Evolutionary conservation across 1,139 yeast genomes (phyloP).

Genomic region (Suzukiozyma palmioleophila): DNA sequence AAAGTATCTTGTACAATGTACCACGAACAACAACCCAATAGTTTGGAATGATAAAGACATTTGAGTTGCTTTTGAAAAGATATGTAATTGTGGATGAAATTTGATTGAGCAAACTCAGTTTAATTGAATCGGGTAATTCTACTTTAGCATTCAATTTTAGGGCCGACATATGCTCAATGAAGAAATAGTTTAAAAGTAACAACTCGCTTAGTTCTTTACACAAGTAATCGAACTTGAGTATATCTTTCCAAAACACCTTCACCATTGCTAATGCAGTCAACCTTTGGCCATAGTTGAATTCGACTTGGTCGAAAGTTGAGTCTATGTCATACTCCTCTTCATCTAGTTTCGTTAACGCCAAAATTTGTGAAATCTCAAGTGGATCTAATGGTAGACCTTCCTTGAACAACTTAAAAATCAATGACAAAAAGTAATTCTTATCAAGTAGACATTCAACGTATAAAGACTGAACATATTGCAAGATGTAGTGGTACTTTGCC

Average conservation of each 20-base stretch:
- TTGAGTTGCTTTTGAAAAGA: conserved; percentile 57
- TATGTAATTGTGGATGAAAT: conserved; percentile 35
- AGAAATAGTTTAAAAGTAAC: conserved; percentile 38
- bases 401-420: conserved; percentile 56
- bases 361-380: conserved; percentile 17
- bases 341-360: conserved; percentile 12
- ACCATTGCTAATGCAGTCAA: conserved; percentile 50
- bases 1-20: conserved; percentile 34
- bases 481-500: conserved; percentile 51
- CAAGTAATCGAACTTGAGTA: conserved; percentile 49
- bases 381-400: conserved; percentile 46
- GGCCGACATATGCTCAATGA: conserved; percentile 7
- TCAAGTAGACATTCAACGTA: conserved; percentile 69
- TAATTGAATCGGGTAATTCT: conserved; percentile 13
- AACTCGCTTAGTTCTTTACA: conserved; percentile 59
- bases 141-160: conserved; percentile 7
- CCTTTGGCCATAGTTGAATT: conserved; percentile 34
- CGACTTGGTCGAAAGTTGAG: conserved; percentile 13
- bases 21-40: conserved; percentile 64
- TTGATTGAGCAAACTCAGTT: conserved; percentile 18
- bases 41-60: conserved; percentile 73
- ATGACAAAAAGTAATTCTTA: conserved; percentile 53
- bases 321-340: conserved; percentile 12
- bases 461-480: conserved; percentile 57
- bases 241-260: conserved; percentile 68